A percentile compares a stretch with the other conserved stretches of the same genome.
phyloP scores from a whole-genome alignment of 2,329 filamentous ascomycete species.

The Claviceps sp. region DNA sequence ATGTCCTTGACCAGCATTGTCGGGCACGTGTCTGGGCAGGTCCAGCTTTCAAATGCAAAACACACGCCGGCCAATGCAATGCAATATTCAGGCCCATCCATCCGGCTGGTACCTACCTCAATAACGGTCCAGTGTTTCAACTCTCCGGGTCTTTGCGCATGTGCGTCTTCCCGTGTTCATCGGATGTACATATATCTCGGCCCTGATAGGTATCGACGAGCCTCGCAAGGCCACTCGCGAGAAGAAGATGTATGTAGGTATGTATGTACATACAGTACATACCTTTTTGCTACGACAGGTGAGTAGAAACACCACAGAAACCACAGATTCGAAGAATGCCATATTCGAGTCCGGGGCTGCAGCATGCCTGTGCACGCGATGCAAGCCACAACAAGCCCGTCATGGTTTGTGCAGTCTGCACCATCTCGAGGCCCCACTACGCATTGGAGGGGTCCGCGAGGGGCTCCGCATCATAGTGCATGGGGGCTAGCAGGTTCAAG shows the following conservation, averaged over 20 bases:
- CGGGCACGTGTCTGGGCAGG: no score
- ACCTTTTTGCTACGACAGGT: constrained; percentile 16
- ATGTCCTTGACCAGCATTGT: background rate
- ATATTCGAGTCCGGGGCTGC: constrained; percentile 13
- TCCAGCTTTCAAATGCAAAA: no score
- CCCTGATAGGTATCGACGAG: constrained; percentile 10
- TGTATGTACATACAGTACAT: no score
- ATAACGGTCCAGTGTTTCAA: background rate
- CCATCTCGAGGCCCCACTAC: background rate
- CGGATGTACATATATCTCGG: constrained; percentile 12
- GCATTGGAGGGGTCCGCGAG: background rate
- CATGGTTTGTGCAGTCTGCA: background rate
- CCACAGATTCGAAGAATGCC: background rate
- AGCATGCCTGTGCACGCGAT: constrained; percentile 3
- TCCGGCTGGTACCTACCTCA: background rate
- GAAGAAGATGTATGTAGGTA: background rate
- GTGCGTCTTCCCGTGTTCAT: constrained; percentile 10
- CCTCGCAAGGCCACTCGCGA: background rate
- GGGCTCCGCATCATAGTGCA: background rate
- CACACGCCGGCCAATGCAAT: no score
- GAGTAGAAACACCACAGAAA: constrained; percentile 18
- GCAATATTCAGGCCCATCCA: background rate
- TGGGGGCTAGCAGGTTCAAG: background rate
- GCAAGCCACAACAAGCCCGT: constrained; percentile 1
- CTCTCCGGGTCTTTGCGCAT: background rate